Conservation (phyloP, 495 filamentous ascomycete genomes). For the Xylaria cubensis region DNA sequence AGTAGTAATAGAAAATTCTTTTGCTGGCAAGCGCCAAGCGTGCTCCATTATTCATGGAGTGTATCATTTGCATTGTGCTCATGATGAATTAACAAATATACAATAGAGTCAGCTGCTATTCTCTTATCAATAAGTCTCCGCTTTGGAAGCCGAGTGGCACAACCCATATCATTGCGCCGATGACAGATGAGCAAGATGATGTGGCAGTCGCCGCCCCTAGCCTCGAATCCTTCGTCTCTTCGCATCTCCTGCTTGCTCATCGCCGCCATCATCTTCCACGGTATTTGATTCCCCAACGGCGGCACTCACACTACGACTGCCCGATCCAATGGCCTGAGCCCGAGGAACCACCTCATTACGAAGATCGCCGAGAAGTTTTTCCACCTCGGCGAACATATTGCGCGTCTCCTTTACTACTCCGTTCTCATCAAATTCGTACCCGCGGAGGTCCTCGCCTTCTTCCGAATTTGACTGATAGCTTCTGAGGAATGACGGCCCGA, state of each 20-base stretch:
- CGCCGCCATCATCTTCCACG: conserved; percentile 38
- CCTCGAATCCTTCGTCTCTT: conserved; percentile 40
- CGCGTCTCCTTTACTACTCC: conserved; percentile 81
- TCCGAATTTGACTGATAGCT: conserved; percentile 38
- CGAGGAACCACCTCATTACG: conserved; percentile 45
- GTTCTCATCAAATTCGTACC: conserved; percentile 70
- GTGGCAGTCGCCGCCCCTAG: conserved; percentile 18
- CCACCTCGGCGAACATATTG: conserved; percentile 83
- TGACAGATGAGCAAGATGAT: background rate
- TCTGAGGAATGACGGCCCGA: conserved; percentile 65
- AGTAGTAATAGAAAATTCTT: background rate
- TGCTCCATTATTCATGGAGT: background rate
- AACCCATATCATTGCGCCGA: background rate
- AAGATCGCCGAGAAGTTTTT: conserved; percentile 62
- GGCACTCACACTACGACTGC: conserved; percentile 41
- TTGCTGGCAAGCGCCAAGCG: background rate
- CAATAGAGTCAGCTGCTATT: conserved; percentile 6
- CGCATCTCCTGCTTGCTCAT: conserved; percentile 36
- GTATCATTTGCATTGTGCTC: background rate
- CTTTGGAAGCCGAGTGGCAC: background rate
- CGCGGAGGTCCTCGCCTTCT: conserved; percentile 53
- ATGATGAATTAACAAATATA: conserved; percentile 13
- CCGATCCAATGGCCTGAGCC: conserved; percentile 32
- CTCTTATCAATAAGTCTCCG: background rate
- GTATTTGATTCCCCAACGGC: conserved; percentile 35